Percentiles rank a stretch among this genome's conserved stretches.
Evolutionary conservation across 2,329 filamentous ascomycete genomes (phyloP).

Genomic region (Aspergillus viridinutans): DNA sequence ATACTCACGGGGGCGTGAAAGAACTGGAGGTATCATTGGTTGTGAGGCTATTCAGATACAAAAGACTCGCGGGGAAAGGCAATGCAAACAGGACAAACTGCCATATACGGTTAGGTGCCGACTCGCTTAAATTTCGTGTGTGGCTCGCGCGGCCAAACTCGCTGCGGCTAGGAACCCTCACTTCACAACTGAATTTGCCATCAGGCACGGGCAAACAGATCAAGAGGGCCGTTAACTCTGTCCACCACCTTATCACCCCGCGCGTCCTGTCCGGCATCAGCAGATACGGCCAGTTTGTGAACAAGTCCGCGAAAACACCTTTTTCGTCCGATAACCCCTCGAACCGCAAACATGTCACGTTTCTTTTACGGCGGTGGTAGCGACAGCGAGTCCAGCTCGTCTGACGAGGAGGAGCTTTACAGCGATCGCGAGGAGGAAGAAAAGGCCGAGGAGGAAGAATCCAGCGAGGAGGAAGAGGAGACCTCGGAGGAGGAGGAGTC

Average conservation of each 20-base stretch:
- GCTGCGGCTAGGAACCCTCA: constrained; percentile 25
- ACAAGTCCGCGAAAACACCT: constrained; percentile 14
- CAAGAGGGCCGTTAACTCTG: constrained; percentile 6
- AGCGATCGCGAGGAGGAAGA: constrained; percentile 67
- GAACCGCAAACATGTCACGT: constrained; percentile 71
- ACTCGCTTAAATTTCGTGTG: constrained; percentile 46
- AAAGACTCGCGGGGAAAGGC: constrained; percentile 2
- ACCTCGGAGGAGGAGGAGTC: constrained; percentile 54
- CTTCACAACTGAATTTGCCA: constrained; percentile 22
- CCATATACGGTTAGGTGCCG: constrained; percentile 33
- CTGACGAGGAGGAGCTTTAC: constrained; percentile 93
- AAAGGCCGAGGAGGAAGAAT: constrained; percentile 52
- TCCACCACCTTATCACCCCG: constrained; percentile 12
- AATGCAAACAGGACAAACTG: constrained; percentile 11
- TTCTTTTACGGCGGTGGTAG: constrained; percentile 97
- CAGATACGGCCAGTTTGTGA: constrained; percentile 21
- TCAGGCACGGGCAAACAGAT: constrained; percentile 16
- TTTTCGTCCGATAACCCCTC: constrained; percentile 10
- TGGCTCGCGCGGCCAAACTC: constrained; percentile 28
- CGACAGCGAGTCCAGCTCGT: constrained; percentile 89
- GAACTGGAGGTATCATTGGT: neutral
- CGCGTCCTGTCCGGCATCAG: neutral
- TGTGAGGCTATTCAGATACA: neutral
- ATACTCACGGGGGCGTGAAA: neutral
- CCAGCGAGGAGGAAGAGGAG: constrained; percentile 54